These are phyloP conservation scores for Metschnikowia colocasiae DNA, from an alignment of 805 yeast genomes.

Conservation along the genomic window DNA sequence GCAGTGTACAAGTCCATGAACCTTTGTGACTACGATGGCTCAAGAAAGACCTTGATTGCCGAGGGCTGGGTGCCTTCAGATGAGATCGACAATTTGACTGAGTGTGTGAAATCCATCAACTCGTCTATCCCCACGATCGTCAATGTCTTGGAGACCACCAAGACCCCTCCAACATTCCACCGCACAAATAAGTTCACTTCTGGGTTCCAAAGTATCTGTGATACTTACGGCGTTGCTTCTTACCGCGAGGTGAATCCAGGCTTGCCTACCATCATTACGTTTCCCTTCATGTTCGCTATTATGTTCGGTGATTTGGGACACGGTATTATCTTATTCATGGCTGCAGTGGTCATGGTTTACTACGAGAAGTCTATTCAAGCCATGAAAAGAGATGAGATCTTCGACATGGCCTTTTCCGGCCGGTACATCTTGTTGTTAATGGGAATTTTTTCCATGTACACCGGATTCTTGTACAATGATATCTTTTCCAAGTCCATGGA, in stretches of 20 bases:
- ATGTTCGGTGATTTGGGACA: constrained; percentile 99
- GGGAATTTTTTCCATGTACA: constrained; percentile 95
- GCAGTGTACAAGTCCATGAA: constrained; percentile 77
- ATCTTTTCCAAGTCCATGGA: constrained; percentile 88
- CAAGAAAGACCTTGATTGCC: constrained; percentile 83
- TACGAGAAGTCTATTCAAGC: constrained; percentile 69
- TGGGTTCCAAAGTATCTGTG: constrained; percentile 91
- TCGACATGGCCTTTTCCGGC: constrained; percentile 94
- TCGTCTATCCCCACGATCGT: constrained; percentile 51
- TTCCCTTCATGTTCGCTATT: constrained; percentile 97
- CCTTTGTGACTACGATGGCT: constrained; percentile 72
- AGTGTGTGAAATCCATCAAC: constrained; percentile 61
- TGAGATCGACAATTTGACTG: constrained; percentile 64
- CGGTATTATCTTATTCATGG: constrained; percentile 76
- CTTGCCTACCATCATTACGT: constrained; percentile 87
- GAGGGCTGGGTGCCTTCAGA: constrained; percentile 96
- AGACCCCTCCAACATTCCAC: constrained; percentile 92
- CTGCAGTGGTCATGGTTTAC: constrained; percentile 66
- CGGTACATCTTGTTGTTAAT: constrained; percentile 85
- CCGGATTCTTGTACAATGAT: constrained; percentile 93
- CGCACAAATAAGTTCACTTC: constrained; percentile 90
- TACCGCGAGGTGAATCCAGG: constrained; percentile 97
- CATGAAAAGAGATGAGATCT: constrained; percentile 83
- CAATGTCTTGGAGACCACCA: constrained; percentile 66
- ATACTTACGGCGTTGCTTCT: constrained; percentile 90